Base-by-base conservation (phyloP, 1,284 basidiomycete genomes). In the Erythrobasidium hasegawianum region DNA sequence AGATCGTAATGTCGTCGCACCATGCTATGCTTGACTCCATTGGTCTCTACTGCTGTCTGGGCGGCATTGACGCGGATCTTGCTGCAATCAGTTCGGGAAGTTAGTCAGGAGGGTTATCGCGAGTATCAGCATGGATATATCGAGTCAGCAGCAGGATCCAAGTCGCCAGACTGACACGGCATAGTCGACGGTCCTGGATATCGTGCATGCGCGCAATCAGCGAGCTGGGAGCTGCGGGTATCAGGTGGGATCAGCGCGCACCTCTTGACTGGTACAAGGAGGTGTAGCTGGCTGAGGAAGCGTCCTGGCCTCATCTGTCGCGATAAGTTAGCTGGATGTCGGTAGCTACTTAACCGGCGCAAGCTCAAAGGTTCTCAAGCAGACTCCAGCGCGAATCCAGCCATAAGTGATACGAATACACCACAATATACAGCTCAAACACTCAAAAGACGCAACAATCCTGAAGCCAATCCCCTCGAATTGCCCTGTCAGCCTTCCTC, bases 1-100 rank as follows among this genome's bases (percentile, higher is more conserved):
- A n/a, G 9, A 20, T 24, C 7, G 22, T 5, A 20, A 16, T 26
- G 13, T 16, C 38, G n/a, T 72, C 85, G 73, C 72, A 92, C 93
- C 92, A 97, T 96, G 1, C 90, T 94, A 80, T 97, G 93, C 82
- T 97, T 97, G 72, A 95, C 75, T 13, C 73, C 92, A 78, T 87
- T 91, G 59, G 88, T 87, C 81, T 97, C 93, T 54, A 97, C 86
- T n/a, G 90, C 92, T 59, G 90, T 94, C 76, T 93, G 88, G 72
- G 88, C 86, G 7, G 89, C 84, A 76, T 92, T 93, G 59, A 97
- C 89, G 57, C 93, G 88, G 80, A 97, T 94, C 82, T 96, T 96
- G 79, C 89, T 95, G 79, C 86, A 85, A 27, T 47, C 52, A 39
- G 33, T 33, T 33, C 33, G 33, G 33, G 33, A 33, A 11, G 39